Conservation (phyloP, 2,329 filamentous ascomycete genomes). For the Pestalotiopsis sp. region DNA sequence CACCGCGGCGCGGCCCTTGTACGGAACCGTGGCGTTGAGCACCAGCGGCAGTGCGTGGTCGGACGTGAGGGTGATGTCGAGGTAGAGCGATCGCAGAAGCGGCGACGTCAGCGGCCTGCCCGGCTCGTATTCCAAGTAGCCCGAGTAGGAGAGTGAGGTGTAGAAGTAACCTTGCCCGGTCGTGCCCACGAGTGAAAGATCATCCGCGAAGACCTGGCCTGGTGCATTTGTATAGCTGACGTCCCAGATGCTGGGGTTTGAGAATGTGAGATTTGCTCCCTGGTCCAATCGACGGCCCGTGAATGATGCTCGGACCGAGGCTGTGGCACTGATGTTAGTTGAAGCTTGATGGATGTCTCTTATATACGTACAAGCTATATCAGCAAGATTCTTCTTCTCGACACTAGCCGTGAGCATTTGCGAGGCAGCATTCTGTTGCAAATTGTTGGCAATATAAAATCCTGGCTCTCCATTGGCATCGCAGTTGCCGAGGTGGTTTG, state of each 20-base stretch:
- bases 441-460: slow-evolving; percentile 35
- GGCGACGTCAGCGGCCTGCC: slow-evolving; percentile 28
- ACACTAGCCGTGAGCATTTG: slow-evolving; percentile 33
- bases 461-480: slow-evolving; percentile 40
- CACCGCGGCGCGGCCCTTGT: slow-evolving; percentile 15
- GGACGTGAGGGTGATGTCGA: slow-evolving; percentile 43
- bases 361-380: slow-evolving; percentile 35
- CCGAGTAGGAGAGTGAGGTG: slow-evolving; percentile 40
- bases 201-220: slow-evolving; percentile 31
- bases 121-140: slow-evolving; percentile 43
- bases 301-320: slow-evolving; percentile 12
- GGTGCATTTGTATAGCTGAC: slow-evolving; percentile 14
- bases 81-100: slow-evolving; percentile 35
- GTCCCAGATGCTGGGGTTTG: not conserved
- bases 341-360: not conserved
- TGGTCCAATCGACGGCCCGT: not conserved
- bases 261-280: not conserved
- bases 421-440: slow-evolving; percentile 28
- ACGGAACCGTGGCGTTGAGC: slow-evolving; percentile 34
- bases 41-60: slow-evolving; percentile 37
- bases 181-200: not conserved
- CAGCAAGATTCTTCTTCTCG: slow-evolving; percentile 31
- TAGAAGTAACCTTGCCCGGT: slow-evolving; percentile 33
- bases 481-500: slow-evolving; percentile 43
- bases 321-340: slow-evolving; percentile 13